Evolutionary conservation across 208 protist species (phyloP).

Genomic region (Trypanosoma grayi): DNA sequence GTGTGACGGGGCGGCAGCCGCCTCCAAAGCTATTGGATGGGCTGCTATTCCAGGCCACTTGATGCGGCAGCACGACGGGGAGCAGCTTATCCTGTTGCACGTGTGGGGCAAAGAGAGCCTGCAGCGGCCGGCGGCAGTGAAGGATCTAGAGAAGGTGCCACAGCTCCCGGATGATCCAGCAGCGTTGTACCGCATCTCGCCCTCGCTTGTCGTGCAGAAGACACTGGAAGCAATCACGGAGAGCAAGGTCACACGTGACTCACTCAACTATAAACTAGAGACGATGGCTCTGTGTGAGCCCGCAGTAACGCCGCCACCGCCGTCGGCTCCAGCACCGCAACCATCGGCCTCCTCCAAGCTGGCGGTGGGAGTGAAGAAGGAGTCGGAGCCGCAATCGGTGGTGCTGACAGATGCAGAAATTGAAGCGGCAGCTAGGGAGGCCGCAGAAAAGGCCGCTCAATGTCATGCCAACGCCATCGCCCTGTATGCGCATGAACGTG

Average conservation of each 20-base stretch:
- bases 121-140: neutral
- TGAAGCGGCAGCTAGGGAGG: slow-evolving; percentile 11
- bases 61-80: slow-evolving; percentile 37
- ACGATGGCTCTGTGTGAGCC: slow-evolving; percentile 22
- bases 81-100: slow-evolving; percentile 67
- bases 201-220: slow-evolving; percentile 30
- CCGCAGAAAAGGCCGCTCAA: slow-evolving; percentile 4
- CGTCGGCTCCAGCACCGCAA: neutral
- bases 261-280: slow-evolving; percentile 76
- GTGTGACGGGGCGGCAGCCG: slow-evolving; percentile 72
- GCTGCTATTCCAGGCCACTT: slow-evolving; percentile 46
- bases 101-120: slow-evolving; percentile 40
- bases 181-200: slow-evolving; percentile 3
- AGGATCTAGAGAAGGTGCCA: slow-evolving; percentile 1
- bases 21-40: slow-evolving; percentile 63
- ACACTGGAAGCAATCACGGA: slow-evolving; percentile 45
- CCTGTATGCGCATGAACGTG: slow-evolving; percentile 30
- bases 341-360: neutral
- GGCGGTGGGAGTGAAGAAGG: neutral
- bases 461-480: slow-evolving; percentile 25
- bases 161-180: slow-evolving; percentile 5
- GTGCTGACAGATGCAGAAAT: slow-evolving; percentile 1
- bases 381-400: slow-evolving; percentile 7
- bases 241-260: slow-evolving; percentile 59
- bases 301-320: neutral